These are phyloP conservation scores for Pinus albicaulis DNA, from an alignment of 75 land plant species.

Conservation along the genomic window DNA sequence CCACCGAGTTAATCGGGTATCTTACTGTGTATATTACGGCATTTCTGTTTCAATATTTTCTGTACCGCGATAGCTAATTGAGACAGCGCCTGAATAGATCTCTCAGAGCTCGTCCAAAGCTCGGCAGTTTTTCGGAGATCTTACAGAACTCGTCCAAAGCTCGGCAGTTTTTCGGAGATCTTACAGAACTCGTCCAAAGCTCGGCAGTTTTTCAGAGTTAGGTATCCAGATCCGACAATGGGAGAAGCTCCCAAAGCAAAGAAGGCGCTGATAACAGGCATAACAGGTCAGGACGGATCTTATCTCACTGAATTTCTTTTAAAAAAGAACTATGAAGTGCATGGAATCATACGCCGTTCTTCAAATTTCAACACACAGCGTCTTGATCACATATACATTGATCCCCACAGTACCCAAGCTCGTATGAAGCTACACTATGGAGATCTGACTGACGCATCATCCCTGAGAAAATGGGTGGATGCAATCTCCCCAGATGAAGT, in stretches of 20 bases:
- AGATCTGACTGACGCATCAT: slow-evolving; percentile 93
- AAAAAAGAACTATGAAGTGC: slow-evolving; percentile 83
- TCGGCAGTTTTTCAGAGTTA: too few relatives aligned
- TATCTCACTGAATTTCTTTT: slow-evolving; percentile 91
- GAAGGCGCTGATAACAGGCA: slow-evolving; percentile 83
- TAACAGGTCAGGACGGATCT: slow-evolving; percentile 95
- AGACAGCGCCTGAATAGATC: too few relatives aligned
- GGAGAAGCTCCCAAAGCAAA: slow-evolving; percentile 18
- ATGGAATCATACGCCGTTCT: slow-evolving; percentile 87
- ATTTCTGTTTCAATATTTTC: too few relatives aligned
- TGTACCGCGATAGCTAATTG: too few relatives aligned
- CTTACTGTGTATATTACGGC: too few relatives aligned
- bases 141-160: too few relatives aligned
- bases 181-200: too few relatives aligned
- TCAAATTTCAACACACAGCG: slow-evolving; percentile 97
- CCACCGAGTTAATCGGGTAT: too few relatives aligned
- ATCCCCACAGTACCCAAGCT: slow-evolving; percentile 86
- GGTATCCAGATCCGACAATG: not conserved
- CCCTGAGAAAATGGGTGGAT: slow-evolving; percentile 94
- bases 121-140: too few relatives aligned
- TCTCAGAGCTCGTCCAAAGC: too few relatives aligned
- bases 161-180: too few relatives aligned
- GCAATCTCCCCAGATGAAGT: slow-evolving; percentile 86
- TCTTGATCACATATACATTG: slow-evolving; percentile 93
- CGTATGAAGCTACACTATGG: slow-evolving; percentile 95